phyloP scores from a whole-genome alignment of 495 filamentous ascomycete genomes.

The Aspergillus sclerotioniger region DNA sequence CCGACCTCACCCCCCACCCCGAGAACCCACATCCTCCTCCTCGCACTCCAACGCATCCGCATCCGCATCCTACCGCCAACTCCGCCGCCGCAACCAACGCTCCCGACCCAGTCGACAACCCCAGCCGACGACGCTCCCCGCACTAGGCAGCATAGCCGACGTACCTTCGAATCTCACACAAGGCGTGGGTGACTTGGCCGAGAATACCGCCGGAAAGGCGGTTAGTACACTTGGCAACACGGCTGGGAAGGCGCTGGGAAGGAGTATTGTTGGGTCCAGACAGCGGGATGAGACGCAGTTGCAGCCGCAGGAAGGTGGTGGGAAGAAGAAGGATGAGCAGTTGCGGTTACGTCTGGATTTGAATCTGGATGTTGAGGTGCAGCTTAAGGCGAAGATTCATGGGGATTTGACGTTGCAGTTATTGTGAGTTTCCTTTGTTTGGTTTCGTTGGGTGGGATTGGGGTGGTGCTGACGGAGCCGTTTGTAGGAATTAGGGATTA shows the following conservation, averaged over 20 bases:
- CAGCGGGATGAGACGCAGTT: constrained; percentile 10
- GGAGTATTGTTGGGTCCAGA: constrained; percentile 26
- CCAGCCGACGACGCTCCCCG: not conserved
- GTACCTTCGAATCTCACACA: not conserved
- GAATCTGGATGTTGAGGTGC: constrained; percentile 85
- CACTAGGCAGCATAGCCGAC: not conserved
- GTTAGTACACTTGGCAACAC: constrained; percentile 53
- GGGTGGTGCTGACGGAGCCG: no score
- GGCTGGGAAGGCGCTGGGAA: constrained; percentile 56
- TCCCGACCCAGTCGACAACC: not conserved
- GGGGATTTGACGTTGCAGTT: constrained; percentile 84
- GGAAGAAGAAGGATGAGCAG: constrained; percentile 61
- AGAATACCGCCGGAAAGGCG: constrained; percentile 60
- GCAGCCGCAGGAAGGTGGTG: not conserved
- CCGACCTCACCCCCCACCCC: not conserved
- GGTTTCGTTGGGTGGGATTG: no score
- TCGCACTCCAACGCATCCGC: not conserved
- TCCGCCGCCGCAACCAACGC: not conserved
- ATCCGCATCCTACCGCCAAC: not conserved
- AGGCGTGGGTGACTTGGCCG: constrained; percentile 50
- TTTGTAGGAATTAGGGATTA: no score
- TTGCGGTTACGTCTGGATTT: constrained; percentile 75
- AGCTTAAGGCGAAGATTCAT: constrained; percentile 89
- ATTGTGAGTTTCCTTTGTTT: constrained; percentile 68
- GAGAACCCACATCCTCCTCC: not conserved